Percentiles rank a stretch among this genome's conserved stretches.
These are phyloP conservation scores for Russula lepida DNA, from an alignment of 768 basidiomycete species.

Conservation along the genomic window DNA sequence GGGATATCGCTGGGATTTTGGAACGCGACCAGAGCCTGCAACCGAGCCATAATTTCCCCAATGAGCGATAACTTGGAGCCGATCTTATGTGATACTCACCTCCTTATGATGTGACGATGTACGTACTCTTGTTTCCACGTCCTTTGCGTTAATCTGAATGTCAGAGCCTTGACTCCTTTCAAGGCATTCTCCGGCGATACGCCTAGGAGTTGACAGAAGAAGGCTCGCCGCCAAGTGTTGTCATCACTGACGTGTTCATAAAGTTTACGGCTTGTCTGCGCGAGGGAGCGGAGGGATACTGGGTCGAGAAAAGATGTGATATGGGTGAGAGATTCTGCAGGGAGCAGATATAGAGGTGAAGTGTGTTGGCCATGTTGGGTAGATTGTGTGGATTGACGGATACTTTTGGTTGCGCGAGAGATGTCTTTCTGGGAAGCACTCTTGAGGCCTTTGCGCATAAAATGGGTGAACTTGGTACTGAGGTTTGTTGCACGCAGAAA, in stretches of 20 bases:
- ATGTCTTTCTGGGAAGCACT: conserved; percentile 35
- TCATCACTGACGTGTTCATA: conserved; percentile 66
- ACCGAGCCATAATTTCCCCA: not conserved
- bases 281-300: conserved; percentile 49
- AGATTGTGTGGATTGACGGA: conserved; percentile 26
- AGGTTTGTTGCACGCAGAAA: conserved; percentile 2
- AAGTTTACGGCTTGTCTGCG: conserved; percentile 42
- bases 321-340: conserved; percentile 65
- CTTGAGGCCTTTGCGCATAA: conserved; percentile 58
- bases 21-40: conserved; percentile 64
- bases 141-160: conserved; percentile 47
- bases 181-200: conserved; percentile 57
- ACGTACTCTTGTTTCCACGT: conserved; percentile 70
- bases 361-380: conserved; percentile 28
- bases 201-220: conserved; percentile 56
- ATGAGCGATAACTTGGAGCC: not conserved
- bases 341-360: conserved; percentile 33
- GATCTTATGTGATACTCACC: conserved; percentile 36
- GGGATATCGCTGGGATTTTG: conserved; percentile 48
- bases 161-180: conserved; percentile 32
- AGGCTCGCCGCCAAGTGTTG: conserved; percentile 72
- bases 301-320: conserved; percentile 69
- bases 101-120: conserved; percentile 42
- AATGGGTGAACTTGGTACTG: conserved; percentile 29
- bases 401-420: conserved; percentile 27